Base-by-base conservation (phyloP, 2,329 filamentous ascomycete genomes). In the Pseudogymnoascus sp. region DNA sequence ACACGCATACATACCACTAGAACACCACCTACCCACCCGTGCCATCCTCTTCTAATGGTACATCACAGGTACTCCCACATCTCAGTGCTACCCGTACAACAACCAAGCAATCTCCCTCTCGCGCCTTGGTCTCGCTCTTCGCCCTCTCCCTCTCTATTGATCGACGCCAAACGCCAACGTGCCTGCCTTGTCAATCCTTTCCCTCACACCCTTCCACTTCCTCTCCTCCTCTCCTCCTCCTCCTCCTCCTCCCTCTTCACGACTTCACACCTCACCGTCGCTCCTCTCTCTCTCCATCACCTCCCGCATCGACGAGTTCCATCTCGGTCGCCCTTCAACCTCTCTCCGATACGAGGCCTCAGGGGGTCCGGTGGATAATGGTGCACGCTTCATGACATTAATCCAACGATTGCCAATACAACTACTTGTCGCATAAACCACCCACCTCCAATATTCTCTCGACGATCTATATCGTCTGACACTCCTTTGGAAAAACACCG, bases 401-500 rank as follows among this genome's bases (percentile, higher is more conserved):
- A 41, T 28, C 34, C 23, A 8, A 39, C 37, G 6, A 41, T 19
- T 37, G 31, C 6, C 34, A 61, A 61, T 23, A 61, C 57, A 25
- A 28, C 16, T 19, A 19, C 37, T 8, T 61, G 48, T 54, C 48
- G 48, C 48, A 54, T 54, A 54, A 45, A 16, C 48, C n/a, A 31
- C n/a, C 23, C 25, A 23, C 19, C 31, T 11, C 57, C 6, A 60
- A 61, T 41, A 19, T 41, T 41, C 19, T 28, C 57, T 61, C 37
- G 34, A 61, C 57, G 57, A 39, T 61, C 14, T 61, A 39, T 61
- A 61, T 61, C 57, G 57, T 61, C 57, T 72, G 66, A 73, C 73
- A 72, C 72, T 75, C 73, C 57, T 75, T 74, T 72, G 68, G 70
- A 54, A 45, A 68, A 65, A 25, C 4, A 62, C 54, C 57, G 66